Conservation (phyloP, 1,284 basidiomycete genomes). For the Xanthoconium separans region DNA sequence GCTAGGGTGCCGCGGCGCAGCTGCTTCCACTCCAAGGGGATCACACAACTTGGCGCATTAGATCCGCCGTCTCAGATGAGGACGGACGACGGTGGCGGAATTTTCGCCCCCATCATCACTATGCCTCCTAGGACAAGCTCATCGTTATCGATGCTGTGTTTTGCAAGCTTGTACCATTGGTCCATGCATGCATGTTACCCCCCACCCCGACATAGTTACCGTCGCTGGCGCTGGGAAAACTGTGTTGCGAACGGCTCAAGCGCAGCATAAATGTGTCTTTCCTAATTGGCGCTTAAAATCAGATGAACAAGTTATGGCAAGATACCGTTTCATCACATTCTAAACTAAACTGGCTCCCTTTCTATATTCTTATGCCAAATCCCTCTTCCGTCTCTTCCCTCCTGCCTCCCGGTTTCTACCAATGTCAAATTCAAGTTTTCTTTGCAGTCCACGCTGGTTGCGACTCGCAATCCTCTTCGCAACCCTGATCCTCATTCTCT, state of each 20-base stretch:
- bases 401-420: not conserved
- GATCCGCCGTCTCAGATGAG: not conserved
- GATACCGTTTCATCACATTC: not conserved
- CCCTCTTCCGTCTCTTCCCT: not conserved
- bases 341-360: not conserved
- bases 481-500: slow-evolving; percentile 13
- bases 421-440: slow-evolving; percentile 8
- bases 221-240: not conserved
- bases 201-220: too few relatives aligned
- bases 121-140: too few relatives aligned
- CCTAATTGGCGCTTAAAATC: not conserved
- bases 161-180: not conserved
- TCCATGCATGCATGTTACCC: too few relatives aligned
- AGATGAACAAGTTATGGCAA: not conserved
- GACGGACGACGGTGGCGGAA: not conserved
- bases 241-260: not conserved
- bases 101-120: too few relatives aligned
- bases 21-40: too few relatives aligned
- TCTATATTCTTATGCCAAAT: too few relatives aligned
- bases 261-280: not conserved
- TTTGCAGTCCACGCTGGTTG: slow-evolving; percentile 2
- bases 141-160: not conserved
- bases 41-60: not conserved
- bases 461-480: slow-evolving; percentile 6
- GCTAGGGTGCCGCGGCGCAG: not conserved